Evolutionary conservation across 495 filamentous ascomycete species (phyloP), one percentile per base, ranked within the genome.

Genomic region (Penicillium odoratum): DNA sequence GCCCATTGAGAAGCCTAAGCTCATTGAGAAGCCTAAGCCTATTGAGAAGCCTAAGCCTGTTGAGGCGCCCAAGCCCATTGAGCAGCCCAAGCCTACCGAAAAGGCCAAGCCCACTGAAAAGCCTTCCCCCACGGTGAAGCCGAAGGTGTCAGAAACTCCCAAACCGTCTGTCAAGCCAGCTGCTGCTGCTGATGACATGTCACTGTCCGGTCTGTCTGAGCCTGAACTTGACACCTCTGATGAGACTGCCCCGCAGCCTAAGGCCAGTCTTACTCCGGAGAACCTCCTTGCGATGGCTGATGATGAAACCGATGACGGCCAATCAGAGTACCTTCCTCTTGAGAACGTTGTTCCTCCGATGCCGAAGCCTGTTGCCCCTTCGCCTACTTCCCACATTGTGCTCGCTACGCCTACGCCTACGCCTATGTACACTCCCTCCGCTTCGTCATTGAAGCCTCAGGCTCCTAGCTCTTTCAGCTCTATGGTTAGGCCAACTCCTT

Each of bases 291-390:
- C 28, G 0, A 18, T 25, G 7, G 36, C 36, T 9, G 16, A 18
- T 30, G 15, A 25, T 7, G 34, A 53, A n/a, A 38, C 33, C 7
- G 46, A 53, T 43, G 51, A 48, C n/a, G 28, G 26, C 28, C 46
- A 48, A 15, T 18, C 31, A 18, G 48, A 26, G 31, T 25, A 7
- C 15, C 31, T 51, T 11, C 46, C 28, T n/a, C 25, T 53, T 8
- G 30, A 47, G 5, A 33, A 55, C 42, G 13, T 55, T 7, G 42
- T 55, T 18, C 52, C 52, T 3, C 25, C 28, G 26, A 55, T 55
- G 13, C 52, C 53, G 10, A 40, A 56, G 44, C 53, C 53, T 29
- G 15, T 48, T 34, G 53, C 53, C 40, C 43, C 53, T 48, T 48
- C 53, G 4, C 52, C 52, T 2, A 30, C 29, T 3, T 21, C 38